Evolutionary conservation across 139 green algal species (phyloP).

Genomic region (Coelastrella sp.): DNA sequence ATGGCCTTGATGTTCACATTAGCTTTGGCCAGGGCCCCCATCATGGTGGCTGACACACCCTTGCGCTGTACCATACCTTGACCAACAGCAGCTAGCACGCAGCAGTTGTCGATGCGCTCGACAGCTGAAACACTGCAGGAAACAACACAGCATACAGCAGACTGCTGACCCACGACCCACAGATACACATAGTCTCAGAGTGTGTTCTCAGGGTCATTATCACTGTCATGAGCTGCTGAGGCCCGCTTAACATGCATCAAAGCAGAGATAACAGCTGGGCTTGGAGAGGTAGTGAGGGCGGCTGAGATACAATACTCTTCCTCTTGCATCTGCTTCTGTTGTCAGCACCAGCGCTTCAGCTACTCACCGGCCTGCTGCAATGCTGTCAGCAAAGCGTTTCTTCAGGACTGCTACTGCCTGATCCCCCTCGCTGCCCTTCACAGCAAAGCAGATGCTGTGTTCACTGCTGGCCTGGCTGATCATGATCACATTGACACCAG

Average conservation of each 20-base stretch:
- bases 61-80: slow-evolving; percentile 90
- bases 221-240: too few relatives aligned
- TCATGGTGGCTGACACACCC: slow-evolving; percentile 93
- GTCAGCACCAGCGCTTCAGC: background rate
- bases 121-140: slow-evolving; percentile 77
- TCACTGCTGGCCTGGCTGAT: slow-evolving; percentile 96
- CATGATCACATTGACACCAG: slow-evolving; percentile 97
- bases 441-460: slow-evolving; percentile 98
- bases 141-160: background rate
- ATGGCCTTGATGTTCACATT: slow-evolving; percentile 95
- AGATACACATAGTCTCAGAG: too few relatives aligned
- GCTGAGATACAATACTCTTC: too few relatives aligned
- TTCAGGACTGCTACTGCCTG: slow-evolving; percentile 56
- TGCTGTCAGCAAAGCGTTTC: slow-evolving; percentile 50
- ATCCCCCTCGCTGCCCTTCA: slow-evolving; percentile 67
- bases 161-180: too few relatives aligned
- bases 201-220: too few relatives aligned
- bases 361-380: slow-evolving; percentile 40
- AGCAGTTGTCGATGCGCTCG: slow-evolving; percentile 84
- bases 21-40: slow-evolving; percentile 93
- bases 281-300: too few relatives aligned
- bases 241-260: too few relatives aligned
- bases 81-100: slow-evolving; percentile 94
- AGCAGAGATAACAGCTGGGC: too few relatives aligned
- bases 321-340: too few relatives aligned